A percentile compares a stretch with the other conserved stretches of the same genome.
phyloP scores from a whole-genome alignment of 768 basidiomycete genomes.

The Leccinum boreale region DNA sequence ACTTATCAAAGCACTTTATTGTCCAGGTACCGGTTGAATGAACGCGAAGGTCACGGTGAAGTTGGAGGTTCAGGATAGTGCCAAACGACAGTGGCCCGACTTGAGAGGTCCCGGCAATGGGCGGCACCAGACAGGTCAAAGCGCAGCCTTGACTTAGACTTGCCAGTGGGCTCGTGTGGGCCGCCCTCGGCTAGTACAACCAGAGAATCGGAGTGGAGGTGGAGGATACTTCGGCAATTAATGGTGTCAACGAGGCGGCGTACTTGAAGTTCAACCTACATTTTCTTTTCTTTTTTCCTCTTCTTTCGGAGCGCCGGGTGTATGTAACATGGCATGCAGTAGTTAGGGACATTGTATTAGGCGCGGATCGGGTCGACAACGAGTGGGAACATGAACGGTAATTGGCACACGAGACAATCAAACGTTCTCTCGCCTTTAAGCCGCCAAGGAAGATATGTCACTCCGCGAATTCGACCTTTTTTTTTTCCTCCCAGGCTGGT shows the following conservation, averaged over 20 bases:
- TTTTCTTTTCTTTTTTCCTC: neutral
- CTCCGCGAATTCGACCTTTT: neutral
- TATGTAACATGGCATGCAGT: neutral
- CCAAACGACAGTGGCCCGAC: neutral
- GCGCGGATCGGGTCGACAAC: neutral
- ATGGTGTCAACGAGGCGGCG: neutral
- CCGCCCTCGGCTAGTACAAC: neutral
- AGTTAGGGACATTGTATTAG: neutral
- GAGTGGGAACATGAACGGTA: conserved; percentile 5
- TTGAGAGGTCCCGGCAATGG: neutral
- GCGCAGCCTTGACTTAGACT: neutral
- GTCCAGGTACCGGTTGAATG: conserved; percentile 12
- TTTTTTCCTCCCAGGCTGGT: conserved; percentile 9
- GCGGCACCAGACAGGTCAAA: neutral
- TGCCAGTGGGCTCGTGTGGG: neutral
- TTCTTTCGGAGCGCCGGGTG: neutral
- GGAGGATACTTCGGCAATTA: neutral
- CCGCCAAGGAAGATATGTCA: conserved; percentile 6
- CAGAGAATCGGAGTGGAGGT: neutral
- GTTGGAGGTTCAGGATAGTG: conserved; percentile 3
- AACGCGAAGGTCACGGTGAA: neutral
- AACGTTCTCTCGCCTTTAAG: neutral
- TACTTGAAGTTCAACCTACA: conserved; percentile 1
- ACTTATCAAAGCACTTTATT: conserved; percentile 7
- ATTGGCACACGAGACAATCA: neutral